Evolutionary conservation across 768 basidiomycete species (phyloP).

Genomic region (Boletus edulis): DNA sequence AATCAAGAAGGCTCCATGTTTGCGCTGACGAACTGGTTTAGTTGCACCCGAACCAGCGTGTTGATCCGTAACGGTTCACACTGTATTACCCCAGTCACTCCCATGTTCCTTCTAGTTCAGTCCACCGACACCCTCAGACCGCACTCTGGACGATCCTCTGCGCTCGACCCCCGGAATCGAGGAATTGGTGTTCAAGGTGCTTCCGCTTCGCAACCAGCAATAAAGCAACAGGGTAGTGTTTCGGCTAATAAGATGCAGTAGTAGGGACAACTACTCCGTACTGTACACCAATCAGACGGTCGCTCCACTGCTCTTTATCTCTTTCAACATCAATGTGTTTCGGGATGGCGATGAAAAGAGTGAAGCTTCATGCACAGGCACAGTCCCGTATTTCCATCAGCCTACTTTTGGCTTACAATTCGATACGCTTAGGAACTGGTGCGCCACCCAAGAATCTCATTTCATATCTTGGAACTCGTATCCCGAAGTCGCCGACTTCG

Average conservation of each 20-base stretch:
- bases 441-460: background rate
- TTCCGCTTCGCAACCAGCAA: too few species aligned
- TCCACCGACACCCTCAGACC: background rate
- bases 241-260: too few species aligned
- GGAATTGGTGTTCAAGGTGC: background rate
- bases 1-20: background rate
- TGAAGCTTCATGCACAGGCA: background rate
- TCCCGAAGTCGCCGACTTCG: background rate
- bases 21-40: background rate
- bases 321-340: too few species aligned
- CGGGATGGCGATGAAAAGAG: too few species aligned
- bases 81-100: too few species aligned
- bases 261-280: too few species aligned
- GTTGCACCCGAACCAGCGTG: background rate
- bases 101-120: too few species aligned
- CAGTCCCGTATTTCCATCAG: too few species aligned
- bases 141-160: background rate
- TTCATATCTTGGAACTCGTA: background rate
- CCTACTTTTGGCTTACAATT: background rate
- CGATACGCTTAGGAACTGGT: background rate
- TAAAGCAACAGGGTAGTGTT: too few species aligned
- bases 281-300: too few species aligned
- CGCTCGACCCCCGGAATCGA: background rate
- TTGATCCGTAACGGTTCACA: too few species aligned
- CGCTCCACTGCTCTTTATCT: too few species aligned